Base-by-base conservation (phyloP, 306 rosid genomes). In the Rosa chinensis region DNA sequence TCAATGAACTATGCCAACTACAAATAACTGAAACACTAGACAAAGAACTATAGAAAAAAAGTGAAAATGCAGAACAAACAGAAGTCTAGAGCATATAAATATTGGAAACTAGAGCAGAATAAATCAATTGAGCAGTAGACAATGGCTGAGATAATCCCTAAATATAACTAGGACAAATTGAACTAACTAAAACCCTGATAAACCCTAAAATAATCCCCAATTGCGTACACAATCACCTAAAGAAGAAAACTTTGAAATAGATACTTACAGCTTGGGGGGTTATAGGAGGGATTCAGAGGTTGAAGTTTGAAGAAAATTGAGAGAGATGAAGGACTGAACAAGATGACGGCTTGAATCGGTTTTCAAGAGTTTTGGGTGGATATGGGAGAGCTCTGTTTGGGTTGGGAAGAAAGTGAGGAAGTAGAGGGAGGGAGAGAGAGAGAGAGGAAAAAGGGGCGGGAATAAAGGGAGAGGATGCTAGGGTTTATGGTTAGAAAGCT, bases 401-500 rank as follows among this genome's bases (percentile, higher is more conserved):
- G 37, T 37, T 56, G 17, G 14, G 69, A 21, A 66, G 56, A 58
- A 11, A 58, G 78, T 25, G 55, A 21, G 21, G 66, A 23, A n/a
- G 76, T 43, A 49, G 28, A 12, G 11, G n/a, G 3, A 39, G 32
- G 1, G 67, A 21, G 66, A 37, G n/a, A 50, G 20, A 4, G 59
- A 20, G 59, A 50, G 5, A 59, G 39, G 37, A 10, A 66, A 40
- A 47, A 74, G 77, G 37, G 77, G 77, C 67, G 77, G 77, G 68
- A 74, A 74, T 74, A 40, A 74, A 56, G 42, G 23, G 40, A 8
- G 53, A 25, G 39, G 17, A 21, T 42, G 78, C 68, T 56, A 74
- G 69, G 78, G 78, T 74, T 74, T 43, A 5, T 47, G 56, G 6
- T 2, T 7, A 0, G 5, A 13, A 49, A 16, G 53, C 17, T 49